phyloP scores from a whole-genome alignment of 2,329 filamentous ascomycete species.

The Epicoccum nigrum region DNA sequence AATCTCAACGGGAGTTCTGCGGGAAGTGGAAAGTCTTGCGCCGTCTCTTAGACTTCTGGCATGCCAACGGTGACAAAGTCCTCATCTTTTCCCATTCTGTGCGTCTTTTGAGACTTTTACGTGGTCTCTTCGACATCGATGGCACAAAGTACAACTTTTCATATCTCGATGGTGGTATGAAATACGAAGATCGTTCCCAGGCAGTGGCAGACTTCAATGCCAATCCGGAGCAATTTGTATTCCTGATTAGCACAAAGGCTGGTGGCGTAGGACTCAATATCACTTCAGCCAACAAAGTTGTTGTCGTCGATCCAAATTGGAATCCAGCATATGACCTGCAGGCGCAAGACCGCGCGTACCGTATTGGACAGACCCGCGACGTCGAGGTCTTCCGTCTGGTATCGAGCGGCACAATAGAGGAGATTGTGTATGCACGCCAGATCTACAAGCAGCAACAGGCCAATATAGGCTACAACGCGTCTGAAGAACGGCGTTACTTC shows the following conservation, averaged over 20 bases:
- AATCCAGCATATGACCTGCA: conserved; percentile 94
- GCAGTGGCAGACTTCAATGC: conserved; percentile 91
- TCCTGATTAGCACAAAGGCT: conserved; percentile 91
- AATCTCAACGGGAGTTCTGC: conserved; percentile 88
- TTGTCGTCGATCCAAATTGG: conserved; percentile 97
- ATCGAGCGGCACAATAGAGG: conserved; percentile 90
- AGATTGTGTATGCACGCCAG: conserved; percentile 94
- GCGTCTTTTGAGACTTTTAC: conserved; percentile 79
- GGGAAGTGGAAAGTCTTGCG: conserved; percentile 95
- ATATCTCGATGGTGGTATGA: conserved; percentile 85
- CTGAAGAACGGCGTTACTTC: conserved; percentile 91
- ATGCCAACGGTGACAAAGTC: conserved; percentile 88
- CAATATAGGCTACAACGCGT: conserved; percentile 95
- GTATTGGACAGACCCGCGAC: conserved; percentile 89
- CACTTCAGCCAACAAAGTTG: conserved; percentile 96
- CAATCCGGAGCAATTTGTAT: conserved; percentile 86
- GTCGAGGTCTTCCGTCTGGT: conserved; percentile 95
- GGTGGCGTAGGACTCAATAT: conserved; percentile 96
- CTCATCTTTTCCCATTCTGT: conserved; percentile 95
- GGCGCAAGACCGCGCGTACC: conserved; percentile 93
- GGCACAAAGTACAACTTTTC: conserved; percentile 79
- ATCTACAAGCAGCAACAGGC: conserved; percentile 99
- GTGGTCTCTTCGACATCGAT: conserved; percentile 84
- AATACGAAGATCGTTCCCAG: conserved; percentile 79
- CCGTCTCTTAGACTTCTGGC: conserved; percentile 88